A percentile compares a stretch with the other conserved stretches of the same genome.
Evolutionary conservation across 345 rosid genomes (phyloP).

Genomic region (Stellera chamaejasme): DNA sequence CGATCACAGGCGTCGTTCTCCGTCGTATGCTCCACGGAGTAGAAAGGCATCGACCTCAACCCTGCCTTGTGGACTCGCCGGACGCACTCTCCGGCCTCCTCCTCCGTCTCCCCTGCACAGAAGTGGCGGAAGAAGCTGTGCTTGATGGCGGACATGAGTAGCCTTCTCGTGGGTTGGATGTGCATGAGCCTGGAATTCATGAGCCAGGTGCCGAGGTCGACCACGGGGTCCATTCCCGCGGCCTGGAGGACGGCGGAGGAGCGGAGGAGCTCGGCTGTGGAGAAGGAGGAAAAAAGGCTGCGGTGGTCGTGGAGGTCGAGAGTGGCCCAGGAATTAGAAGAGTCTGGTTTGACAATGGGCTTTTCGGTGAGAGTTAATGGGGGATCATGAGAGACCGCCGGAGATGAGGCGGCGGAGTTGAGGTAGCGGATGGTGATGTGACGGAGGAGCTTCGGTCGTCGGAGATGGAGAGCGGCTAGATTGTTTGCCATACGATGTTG

Average conservation of each 20-base stretch:
- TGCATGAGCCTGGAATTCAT: constrained; percentile 66
- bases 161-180: constrained; percentile 26
- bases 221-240: constrained; percentile 49
- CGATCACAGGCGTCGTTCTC: constrained; percentile 51
- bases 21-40: constrained; percentile 59
- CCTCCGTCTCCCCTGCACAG: constrained; percentile 61
- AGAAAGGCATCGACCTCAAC: constrained; percentile 66
- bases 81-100: constrained; percentile 35
- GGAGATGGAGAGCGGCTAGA: constrained; percentile 17
- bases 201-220: constrained; percentile 67
- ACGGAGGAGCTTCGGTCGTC: constrained; percentile 20
- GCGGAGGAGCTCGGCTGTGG: constrained; percentile 44
- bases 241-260: constrained; percentile 43
- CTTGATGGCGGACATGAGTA: constrained; percentile 28
- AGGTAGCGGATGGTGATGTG: constrained; percentile 29
- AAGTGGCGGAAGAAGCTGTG: constrained; percentile 73
- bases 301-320: constrained; percentile 48
- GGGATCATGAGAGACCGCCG: constrained; percentile 24
- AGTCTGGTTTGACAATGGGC: constrained; percentile 19
- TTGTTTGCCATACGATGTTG: constrained; percentile 34
- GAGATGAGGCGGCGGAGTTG: constrained; percentile 35
- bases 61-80: constrained; percentile 44
- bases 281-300: constrained; percentile 39
- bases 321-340: not conserved
- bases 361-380: constrained; percentile 17